phyloP scores from a whole-genome alignment of 306 rosid species.

The Cercis canadensis region DNA sequence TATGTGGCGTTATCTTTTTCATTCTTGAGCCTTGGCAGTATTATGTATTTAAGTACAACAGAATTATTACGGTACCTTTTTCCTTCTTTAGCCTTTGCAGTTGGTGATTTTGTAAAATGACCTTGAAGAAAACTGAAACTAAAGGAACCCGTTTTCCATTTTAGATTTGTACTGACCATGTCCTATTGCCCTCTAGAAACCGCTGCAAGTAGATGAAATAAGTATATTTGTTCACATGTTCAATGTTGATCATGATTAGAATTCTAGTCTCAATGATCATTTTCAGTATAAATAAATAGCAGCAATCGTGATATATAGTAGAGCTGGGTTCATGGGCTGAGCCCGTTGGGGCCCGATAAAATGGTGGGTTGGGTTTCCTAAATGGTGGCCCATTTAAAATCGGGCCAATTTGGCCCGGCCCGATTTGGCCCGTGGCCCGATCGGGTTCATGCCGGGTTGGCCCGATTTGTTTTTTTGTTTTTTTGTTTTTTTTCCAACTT shows the following conservation, averaged over 20 bases:
- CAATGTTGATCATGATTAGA: too few relatives aligned
- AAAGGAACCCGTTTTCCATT: conserved; percentile 12
- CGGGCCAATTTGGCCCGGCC: too few relatives aligned
- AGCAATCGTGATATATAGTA: not conserved
- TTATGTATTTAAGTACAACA: not conserved
- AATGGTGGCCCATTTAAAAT: too few relatives aligned
- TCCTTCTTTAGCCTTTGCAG: not conserved
- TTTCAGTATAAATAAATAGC: not conserved
- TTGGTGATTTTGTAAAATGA: too few relatives aligned
- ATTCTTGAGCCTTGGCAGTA: not conserved
- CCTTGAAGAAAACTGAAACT: conserved; percentile 12
- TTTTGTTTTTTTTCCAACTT: too few relatives aligned
- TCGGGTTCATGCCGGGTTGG: too few relatives aligned
- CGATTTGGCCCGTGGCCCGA: too few relatives aligned
- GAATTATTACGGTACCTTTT: not conserved
- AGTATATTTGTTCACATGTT: not conserved
- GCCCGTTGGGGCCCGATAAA: too few relatives aligned
- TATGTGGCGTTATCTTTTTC: too few relatives aligned
- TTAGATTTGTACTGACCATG: conserved; percentile 5
- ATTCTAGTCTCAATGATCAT: not conserved
- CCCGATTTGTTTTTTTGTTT: too few relatives aligned
- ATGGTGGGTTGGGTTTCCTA: too few relatives aligned
- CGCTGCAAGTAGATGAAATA: conserved; percentile 15
- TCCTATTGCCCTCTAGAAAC: not conserved
- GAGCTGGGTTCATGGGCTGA: too few relatives aligned